Conservation (phyloP, 176 grass and related monocot species). For the Oryza glaberrima region DNA sequence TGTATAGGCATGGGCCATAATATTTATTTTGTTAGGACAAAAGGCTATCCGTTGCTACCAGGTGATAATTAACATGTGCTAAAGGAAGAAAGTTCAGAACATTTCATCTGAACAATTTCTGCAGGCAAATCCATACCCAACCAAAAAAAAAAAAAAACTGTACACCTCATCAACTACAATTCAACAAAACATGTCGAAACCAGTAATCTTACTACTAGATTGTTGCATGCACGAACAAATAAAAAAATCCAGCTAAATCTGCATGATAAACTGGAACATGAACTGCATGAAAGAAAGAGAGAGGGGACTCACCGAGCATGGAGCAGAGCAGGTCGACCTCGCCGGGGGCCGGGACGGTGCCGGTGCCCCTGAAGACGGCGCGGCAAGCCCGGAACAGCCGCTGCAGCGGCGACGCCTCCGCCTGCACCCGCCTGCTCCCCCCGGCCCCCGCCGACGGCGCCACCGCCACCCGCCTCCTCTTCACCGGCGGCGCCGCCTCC, state of each 20-base stretch:
- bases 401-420: conserved; percentile 54
- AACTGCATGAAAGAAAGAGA: too few relatives aligned
- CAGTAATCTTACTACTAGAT: background rate
- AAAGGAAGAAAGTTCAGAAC: background rate
- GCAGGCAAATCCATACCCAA: background rate
- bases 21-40: background rate
- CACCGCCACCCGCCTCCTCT: conserved; percentile 36
- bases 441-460: background rate
- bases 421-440: conserved; percentile 58
- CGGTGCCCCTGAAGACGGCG: conserved; percentile 73
- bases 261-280: background rate
- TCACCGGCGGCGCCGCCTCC: background rate
- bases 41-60: background rate
- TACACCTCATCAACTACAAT: background rate
- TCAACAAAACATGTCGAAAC: background rate
- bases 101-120: background rate
- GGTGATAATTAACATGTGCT: background rate
- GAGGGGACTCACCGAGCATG: conserved; percentile 54
- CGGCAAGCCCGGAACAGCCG: conserved; percentile 80
- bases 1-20: background rate
- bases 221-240: background rate
- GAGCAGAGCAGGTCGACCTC: conserved; percentile 62
- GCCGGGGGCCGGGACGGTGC: conserved; percentile 63
- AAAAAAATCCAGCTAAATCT: background rate
- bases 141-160: too few relatives aligned